Base-by-base conservation (phyloP, 129 eudicot genomes). In the Centella asiatica region DNA sequence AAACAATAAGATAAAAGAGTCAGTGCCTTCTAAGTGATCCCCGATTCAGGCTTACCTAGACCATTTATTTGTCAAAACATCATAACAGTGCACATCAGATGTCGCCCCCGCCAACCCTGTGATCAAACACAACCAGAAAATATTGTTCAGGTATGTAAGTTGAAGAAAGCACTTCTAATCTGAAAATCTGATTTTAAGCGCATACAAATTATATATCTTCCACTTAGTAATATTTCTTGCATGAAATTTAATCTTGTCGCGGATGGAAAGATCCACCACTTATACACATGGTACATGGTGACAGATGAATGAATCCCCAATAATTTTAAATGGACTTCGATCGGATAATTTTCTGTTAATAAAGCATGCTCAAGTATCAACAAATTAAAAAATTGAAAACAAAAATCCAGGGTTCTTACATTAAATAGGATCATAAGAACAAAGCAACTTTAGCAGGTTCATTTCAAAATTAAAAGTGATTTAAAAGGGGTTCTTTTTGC, bases 21-120 rank as follows among this genome's bases (percentile, higher is more conserved):
- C 36, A 60, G 22, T 19, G 49, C 19, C 32, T 23, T n/a, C 20
- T 22, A 13, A 27, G 8, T 6, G 1, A 42, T 33, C 26, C 23
- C 17, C 44, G 44, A 46, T 28, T 57, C 24, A 44, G 20, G 64
- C 83, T 67, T 69, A 86, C 97, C 95, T 76, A 27, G 97, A 83
- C 97, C 97, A 90, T 77, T 86, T 90, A 72, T 90, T 90, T 37
- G 93, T 81, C 71, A 83, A 63, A 24, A 86, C 89, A 72, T 86
- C 89, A 66, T 90, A 90, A 56, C 89, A 83, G 62, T 90, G 97
- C 78, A 90, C 87, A 61, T 90, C 97, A 44, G 95, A 89, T 37
- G 97, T 90, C 13, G 97, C 97, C 57, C 97, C 97, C 2, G 95
- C 94, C 58, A 90, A 75, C 31, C 97, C 97, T 90, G 97, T 72